Evolutionary conservation across 345 rosid genomes (phyloP).

Genomic region (Lumnitzera littorea): DNA sequence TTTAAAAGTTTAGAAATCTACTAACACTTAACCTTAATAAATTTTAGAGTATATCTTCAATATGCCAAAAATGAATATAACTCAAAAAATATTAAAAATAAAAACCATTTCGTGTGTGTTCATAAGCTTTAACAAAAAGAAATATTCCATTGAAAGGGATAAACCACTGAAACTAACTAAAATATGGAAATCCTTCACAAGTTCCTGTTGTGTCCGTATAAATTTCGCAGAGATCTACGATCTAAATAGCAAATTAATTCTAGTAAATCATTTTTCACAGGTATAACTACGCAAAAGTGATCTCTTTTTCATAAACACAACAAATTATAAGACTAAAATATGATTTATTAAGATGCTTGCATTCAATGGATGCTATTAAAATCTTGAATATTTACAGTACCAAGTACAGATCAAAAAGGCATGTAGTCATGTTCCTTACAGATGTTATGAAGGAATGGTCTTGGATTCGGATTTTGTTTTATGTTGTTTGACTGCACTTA

Average conservation of each 20-base stretch:
- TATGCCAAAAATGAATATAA: not conserved
- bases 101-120: not conserved
- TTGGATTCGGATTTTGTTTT: not conserved
- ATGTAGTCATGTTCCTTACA: not conserved
- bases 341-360: too few species aligned
- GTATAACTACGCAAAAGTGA: too few species aligned
- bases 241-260: too few species aligned
- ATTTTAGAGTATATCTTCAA: not conserved
- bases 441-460: not conserved
- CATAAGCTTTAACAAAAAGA: not conserved
- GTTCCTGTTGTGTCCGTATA: not conserved
- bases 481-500: not conserved
- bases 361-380: too few species aligned
- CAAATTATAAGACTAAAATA: too few species aligned
- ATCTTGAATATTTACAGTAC: not conserved
- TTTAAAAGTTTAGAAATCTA: too few species aligned
- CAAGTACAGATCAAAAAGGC: slow-evolving; percentile 3
- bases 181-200: not conserved
- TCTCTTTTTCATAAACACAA: too few species aligned
- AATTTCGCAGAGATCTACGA: not conserved
- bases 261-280: too few species aligned
- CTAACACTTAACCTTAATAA: too few species aligned
- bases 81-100: not conserved
- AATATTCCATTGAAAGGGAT: not conserved
- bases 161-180: not conserved